Percentiles rank a stretch among this genome's conserved stretches.
Conservation (phyloP, 2,329 filamentous ascomycete genomes). For the Cordyceps cateniannulata region DNA sequence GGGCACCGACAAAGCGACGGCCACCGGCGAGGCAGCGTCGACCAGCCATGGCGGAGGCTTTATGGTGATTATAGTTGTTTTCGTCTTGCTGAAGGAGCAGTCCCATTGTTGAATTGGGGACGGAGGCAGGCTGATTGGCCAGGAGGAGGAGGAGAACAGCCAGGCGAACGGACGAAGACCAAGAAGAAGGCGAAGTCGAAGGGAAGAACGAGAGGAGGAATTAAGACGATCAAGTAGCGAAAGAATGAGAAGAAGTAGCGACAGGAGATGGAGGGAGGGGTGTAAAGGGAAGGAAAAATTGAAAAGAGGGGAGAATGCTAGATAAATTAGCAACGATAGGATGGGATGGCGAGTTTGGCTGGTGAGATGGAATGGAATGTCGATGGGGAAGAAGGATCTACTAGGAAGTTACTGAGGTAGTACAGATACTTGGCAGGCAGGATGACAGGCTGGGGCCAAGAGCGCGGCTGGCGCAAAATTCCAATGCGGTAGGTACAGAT, state of each 20-base stretch:
- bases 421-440: no score
- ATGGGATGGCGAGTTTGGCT: not conserved
- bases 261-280: not conserved
- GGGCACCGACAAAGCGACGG: not conserved
- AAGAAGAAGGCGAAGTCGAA: not conserved
- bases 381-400: not conserved
- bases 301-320: not conserved
- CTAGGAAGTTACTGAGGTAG: no score
- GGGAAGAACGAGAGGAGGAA: not conserved
- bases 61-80: not conserved
- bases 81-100: slow-evolving; percentile 1
- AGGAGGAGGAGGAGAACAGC: not conserved
- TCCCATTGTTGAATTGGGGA: slow-evolving; percentile 10
- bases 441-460: no score
- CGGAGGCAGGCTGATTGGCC: no score
- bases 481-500: not conserved
- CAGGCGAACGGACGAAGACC: not conserved
- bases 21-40: not conserved
- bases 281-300: not conserved
- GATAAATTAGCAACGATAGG: not conserved
- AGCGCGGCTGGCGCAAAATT: no score
- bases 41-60: not conserved
- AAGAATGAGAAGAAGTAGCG: not conserved
- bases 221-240: not conserved
- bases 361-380: not conserved